phyloP scores from a whole-genome alignment of 169 alveolate species.

The Babesia caballi region DNA sequence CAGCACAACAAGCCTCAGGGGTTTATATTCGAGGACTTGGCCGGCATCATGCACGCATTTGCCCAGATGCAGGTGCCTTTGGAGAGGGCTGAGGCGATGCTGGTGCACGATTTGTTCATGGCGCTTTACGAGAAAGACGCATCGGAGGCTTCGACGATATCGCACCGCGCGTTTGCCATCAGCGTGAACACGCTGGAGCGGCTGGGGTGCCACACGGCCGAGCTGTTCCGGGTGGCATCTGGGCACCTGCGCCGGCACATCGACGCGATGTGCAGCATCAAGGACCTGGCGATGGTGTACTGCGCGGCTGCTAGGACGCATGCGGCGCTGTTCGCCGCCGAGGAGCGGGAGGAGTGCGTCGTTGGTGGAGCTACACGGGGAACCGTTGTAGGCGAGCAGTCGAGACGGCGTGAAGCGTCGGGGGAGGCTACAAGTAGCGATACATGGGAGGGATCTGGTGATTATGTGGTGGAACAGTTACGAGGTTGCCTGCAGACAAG shows the following conservation, averaged over 20 bases:
- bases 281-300: conserved; percentile 54
- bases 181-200: conserved; percentile 37
- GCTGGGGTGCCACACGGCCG: conserved; percentile 24
- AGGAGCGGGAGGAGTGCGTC: neutral
- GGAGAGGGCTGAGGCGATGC: neutral
- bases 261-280: neutral
- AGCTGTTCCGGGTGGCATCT: conserved; percentile 1
- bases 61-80: conserved; percentile 3
- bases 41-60: conserved; percentile 43
- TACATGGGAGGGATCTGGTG: no score
- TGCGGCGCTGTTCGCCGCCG: neutral
- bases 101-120: conserved; percentile 6
- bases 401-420: neutral
- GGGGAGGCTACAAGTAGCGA: no score
- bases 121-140: conserved; percentile 3
- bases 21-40: conserved; percentile 55
- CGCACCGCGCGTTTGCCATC: conserved; percentile 45
- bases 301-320: neutral
- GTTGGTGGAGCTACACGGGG: neutral
- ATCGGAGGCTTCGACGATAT: neutral
- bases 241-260: conserved; percentile 11
- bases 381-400: neutral
- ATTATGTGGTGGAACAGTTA: neutral
- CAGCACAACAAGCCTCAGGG: neutral
- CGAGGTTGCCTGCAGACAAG: no score